Percentiles rank a stretch among this genome's conserved stretches.
Evolutionary conservation across 495 filamentous ascomycete genomes (phyloP).

Genomic region (Aspergillus cavernicola): DNA sequence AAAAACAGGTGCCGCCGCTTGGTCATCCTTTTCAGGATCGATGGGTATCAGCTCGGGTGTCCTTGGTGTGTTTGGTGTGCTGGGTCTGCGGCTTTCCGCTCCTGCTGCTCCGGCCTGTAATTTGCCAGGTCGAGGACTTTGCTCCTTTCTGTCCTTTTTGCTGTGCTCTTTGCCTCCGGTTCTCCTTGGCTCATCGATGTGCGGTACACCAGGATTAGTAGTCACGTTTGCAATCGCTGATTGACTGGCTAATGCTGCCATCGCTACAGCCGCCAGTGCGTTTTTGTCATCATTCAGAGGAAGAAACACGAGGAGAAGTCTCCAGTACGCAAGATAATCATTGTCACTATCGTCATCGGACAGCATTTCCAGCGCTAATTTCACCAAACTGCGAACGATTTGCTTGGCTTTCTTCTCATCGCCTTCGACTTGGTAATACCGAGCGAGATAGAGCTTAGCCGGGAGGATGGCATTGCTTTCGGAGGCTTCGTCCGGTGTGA

Average conservation of each 20-base stretch:
- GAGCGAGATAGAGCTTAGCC: conserved; percentile 21
- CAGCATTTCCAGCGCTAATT: conserved; percentile 35
- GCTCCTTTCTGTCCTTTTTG: conserved; percentile 12
- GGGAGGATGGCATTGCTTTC: conserved; percentile 18
- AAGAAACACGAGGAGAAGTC: conserved; percentile 25
- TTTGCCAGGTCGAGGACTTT: not conserved
- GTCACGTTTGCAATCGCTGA: not conserved
- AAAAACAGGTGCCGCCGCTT: conserved; percentile 4
- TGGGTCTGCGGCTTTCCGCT: not conserved
- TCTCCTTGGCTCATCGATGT: not conserved
- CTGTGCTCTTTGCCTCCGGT: not conserved
- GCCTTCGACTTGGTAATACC: conserved; percentile 27
- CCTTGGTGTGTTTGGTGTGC: not conserved
- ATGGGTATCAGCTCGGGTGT: not conserved
- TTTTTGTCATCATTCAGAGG: conserved; percentile 25
- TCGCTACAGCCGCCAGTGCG: conserved; percentile 18
- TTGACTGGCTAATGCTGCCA: conserved; percentile 19
- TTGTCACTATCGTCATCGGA: conserved; percentile 42
- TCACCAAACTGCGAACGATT: conserved; percentile 27
- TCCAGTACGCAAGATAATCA: conserved; percentile 34
- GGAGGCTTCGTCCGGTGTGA: conserved; percentile 13
- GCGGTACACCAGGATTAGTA: not conserved
- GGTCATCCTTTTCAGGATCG: not conserved
- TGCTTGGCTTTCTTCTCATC: conserved; percentile 23
- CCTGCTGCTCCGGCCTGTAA: not conserved